Conservation (phyloP, 306 rosid genomes). For the Hippophae gyantsensis region DNA sequence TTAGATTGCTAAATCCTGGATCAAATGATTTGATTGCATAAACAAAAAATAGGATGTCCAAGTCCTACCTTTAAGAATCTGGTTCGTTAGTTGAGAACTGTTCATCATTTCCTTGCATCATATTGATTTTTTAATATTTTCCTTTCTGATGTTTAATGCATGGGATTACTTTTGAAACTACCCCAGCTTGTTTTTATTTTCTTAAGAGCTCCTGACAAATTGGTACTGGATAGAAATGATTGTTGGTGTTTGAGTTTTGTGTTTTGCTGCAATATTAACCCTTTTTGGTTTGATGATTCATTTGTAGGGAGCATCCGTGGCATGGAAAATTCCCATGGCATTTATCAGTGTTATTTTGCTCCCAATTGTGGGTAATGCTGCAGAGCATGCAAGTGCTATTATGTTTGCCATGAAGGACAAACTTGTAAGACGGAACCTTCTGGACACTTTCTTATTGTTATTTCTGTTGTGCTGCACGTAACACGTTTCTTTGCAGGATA, state of each 20-base stretch:
- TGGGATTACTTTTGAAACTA: too few species aligned
- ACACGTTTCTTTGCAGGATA: slow-evolving; percentile 43
- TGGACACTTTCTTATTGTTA: background rate
- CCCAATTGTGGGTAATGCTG: slow-evolving; percentile 82
- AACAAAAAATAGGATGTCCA: too few species aligned
- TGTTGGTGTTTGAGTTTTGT: background rate
- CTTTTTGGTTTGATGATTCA: slow-evolving; percentile 17
- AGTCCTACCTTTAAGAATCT: too few species aligned
- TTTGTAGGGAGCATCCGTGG: slow-evolving; percentile 58
- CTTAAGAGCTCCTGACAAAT: background rate
- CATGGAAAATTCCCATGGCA: slow-evolving; percentile 51
- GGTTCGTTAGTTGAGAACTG: too few species aligned
- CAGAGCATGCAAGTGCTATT: slow-evolving; percentile 85
- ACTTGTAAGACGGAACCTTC: slow-evolving; percentile 41
- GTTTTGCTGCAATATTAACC: slow-evolving; percentile 1
- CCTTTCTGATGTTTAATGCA: too few species aligned
- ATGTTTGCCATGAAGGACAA: slow-evolving; percentile 89
- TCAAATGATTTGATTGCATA: too few species aligned
- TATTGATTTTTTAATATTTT: too few species aligned
- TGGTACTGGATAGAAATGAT: background rate
- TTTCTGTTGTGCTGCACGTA: background rate
- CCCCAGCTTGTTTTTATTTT: too few species aligned
- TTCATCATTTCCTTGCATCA: too few species aligned
- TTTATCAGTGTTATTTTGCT: slow-evolving; percentile 79
- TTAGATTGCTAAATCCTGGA: too few species aligned